These are phyloP conservation scores for Acorus calamus DNA, from an alignment of 106 monocot species.

Conservation along the genomic window DNA sequence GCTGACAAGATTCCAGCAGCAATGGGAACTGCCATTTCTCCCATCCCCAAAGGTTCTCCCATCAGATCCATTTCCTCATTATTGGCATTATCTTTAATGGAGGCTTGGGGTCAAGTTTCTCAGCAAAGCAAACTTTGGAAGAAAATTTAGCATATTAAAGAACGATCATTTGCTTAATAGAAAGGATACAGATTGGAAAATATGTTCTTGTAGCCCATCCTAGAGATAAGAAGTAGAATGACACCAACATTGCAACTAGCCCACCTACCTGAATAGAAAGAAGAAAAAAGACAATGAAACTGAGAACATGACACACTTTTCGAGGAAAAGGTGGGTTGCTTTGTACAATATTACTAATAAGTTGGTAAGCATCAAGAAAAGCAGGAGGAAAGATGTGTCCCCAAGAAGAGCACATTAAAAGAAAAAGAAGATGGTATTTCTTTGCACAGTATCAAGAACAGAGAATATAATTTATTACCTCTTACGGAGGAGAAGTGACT, in stretches of 20 bases:
- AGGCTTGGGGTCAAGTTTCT: conserved; percentile 24
- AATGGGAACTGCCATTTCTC: conserved; percentile 63
- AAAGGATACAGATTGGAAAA: conserved; percentile 80
- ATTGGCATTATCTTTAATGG: conserved; percentile 45
- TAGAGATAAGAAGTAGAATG: conserved; percentile 63
- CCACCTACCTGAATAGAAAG: conserved; percentile 53
- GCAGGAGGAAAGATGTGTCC: no score
- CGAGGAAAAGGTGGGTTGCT: no score
- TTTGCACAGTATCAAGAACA: no score
- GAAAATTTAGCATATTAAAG: not conserved
- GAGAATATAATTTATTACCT: no score
- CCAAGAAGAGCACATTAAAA: no score
- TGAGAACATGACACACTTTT: no score
- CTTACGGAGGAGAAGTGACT: no score
- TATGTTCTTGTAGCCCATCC: conserved; percentile 72
- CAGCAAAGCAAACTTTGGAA: not conserved
- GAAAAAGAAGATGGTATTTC: no score
- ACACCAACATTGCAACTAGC: conserved; percentile 56
- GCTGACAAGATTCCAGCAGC: conserved; percentile 89
- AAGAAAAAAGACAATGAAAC: no score
- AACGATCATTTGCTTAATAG: not conserved
- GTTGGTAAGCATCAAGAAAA: no score
- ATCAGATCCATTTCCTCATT: conserved; percentile 26
- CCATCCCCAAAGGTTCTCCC: conserved; percentile 33
- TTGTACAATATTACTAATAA: no score